Base-by-base conservation (phyloP, 23 red algal genomes). In the Chondrus crispus region DNA sequence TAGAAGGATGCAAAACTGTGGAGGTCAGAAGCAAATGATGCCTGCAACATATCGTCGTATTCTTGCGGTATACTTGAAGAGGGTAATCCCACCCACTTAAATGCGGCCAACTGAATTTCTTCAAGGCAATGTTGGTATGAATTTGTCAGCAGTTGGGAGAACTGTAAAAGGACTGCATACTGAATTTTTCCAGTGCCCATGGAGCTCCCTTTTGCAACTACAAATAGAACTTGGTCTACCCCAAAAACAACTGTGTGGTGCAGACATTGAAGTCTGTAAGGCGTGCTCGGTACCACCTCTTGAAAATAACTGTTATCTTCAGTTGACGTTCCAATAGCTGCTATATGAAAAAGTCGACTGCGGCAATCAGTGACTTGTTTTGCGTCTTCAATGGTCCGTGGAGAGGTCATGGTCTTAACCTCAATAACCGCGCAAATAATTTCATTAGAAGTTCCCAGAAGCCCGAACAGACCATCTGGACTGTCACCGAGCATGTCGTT, bases 181-280 rank as follows among this genome's bases (percentile, higher is more conserved):
- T 71, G 22, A 47, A 86, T 41, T 30, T 44, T 1, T 8, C 82
- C 44, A 8, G 52, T 20, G 10, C 62, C 82, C 55, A 62, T 68
- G 20, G 62, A 68, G 39, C 82, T 86, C 22, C 41, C 82, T 26
- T 86, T 86, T 9, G 82, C 62, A 39, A 47, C 37, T 33, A 86
- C 82, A 86, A 86, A 86, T 7, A 54, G 3, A 32, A 86, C 82
- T 5, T 51, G 24, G 33, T 73, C 72, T 5, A 26, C 13, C 13
- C 54, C 26, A 24, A 86, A 26, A 20, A 28, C 45, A 14, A 86
- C 18, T 68, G 82, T 63, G 52, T 86, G 82, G 36, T 86, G 82
- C 82, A 86, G 8, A 73, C 57, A 64, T 46, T 86, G 82, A 40
- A 71, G 6, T 72, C 62, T 30, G 40, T 86, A 86, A 20, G 68